Conservation (phyloP, 2,329 filamentous ascomycete species). For the Fusarium secorum region DNA sequence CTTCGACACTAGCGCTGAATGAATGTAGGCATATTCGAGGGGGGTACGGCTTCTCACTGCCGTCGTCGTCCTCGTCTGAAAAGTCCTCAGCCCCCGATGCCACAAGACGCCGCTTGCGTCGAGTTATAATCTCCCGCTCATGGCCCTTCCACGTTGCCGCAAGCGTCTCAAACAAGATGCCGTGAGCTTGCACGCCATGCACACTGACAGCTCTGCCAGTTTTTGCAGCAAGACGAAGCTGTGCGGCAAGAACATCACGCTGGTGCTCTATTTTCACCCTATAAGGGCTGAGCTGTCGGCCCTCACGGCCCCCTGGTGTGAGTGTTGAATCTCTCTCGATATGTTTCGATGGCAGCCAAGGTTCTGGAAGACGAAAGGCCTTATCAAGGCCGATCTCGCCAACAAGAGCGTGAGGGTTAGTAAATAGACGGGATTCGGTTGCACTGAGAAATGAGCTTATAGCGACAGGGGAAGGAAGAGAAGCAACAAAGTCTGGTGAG, state of each 20-base stretch:
- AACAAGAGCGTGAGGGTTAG: conserved; percentile 70
- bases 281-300: conserved; percentile 71
- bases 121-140: conserved; percentile 68
- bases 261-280: conserved; percentile 75
- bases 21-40: conserved; percentile 93
- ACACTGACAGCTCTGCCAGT: conserved; percentile 71
- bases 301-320: conserved; percentile 76
- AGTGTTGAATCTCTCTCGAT: conserved; percentile 48
- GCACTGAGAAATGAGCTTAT: conserved; percentile 66
- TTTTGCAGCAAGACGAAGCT: conserved; percentile 75
- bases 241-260: conserved; percentile 68
- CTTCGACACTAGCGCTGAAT: conserved; percentile 80
- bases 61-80: conserved; percentile 46
- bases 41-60: conserved; percentile 70
- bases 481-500: conserved; percentile 53
- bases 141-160: conserved; percentile 73
- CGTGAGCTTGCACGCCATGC: conserved; percentile 80
- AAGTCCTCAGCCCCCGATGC: conserved; percentile 58
- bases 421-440: conserved; percentile 62
- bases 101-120: conserved; percentile 62
- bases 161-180: conserved; percentile 71
- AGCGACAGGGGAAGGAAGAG: conserved; percentile 66
- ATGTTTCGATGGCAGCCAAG: conserved; percentile 54
- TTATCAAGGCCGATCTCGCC: conserved; percentile 83
- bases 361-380: conserved; percentile 74